Percentiles rank a stretch among this genome's conserved stretches.
These are phyloP conservation scores for Teratosphaeria gauchensis DNA, from an alignment of 2,329 filamentous ascomycete genomes.

Conservation along the genomic window DNA sequence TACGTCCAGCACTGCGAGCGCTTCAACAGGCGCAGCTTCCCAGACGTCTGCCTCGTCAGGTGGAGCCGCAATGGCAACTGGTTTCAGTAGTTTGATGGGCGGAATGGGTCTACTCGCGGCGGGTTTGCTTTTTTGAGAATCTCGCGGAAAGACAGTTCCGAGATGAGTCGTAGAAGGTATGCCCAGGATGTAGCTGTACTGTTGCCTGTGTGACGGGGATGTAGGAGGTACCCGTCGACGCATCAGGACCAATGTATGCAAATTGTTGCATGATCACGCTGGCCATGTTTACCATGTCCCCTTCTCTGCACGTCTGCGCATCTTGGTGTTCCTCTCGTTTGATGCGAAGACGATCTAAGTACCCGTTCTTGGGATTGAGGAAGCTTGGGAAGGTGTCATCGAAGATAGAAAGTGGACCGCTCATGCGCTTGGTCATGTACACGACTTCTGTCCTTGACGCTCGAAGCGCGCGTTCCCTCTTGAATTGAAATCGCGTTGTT, in stretches of 20 bases:
- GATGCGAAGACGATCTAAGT: too few species aligned
- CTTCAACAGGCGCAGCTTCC: slow-evolving; percentile 2
- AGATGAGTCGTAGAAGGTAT: neutral
- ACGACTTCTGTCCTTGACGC: neutral
- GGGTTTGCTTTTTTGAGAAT: slow-evolving; percentile 2
- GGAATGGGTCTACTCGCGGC: slow-evolving; percentile 4
- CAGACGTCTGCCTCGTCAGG: slow-evolving; percentile 2
- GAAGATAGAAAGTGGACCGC: neutral
- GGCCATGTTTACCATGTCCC: neutral
- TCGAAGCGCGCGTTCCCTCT: neutral
- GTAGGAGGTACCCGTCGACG: too few species aligned
- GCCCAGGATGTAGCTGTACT: neutral
- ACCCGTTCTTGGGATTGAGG: too few species aligned
- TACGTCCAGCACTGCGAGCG: neutral
- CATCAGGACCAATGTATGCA: too few species aligned
- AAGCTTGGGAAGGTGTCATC: too few species aligned
- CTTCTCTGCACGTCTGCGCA: too few species aligned
- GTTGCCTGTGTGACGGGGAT: neutral
- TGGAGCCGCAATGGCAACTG: slow-evolving; percentile 3
- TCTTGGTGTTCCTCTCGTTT: too few species aligned
- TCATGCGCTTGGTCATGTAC: neutral
- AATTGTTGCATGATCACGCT: neutral
- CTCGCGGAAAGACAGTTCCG: neutral
- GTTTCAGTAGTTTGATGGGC: slow-evolving; percentile 2
- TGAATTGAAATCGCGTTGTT: neutral